Evolutionary conservation across 2,329 filamentous ascomycete genomes (phyloP).

Genomic region (Neoarthrinium moseri): DNA sequence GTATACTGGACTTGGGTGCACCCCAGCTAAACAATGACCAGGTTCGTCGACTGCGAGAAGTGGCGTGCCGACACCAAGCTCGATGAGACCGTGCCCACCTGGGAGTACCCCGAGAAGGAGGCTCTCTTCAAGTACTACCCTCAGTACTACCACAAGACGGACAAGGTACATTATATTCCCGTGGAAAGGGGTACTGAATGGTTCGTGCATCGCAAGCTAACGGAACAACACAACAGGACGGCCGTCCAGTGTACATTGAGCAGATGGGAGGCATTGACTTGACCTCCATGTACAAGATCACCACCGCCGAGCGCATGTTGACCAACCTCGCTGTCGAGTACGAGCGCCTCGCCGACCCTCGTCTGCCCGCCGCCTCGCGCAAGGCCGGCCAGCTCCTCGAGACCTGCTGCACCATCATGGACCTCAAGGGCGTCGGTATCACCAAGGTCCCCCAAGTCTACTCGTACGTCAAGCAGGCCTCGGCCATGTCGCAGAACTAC

Average conservation of each 20-base stretch:
- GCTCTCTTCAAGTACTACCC: conserved; percentile 90
- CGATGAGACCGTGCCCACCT: conserved; percentile 75
- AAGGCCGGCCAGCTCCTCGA: conserved; percentile 87
- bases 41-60: conserved; percentile 87
- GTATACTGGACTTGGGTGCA: not conserved
- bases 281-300: conserved; percentile 88
- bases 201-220: not conserved
- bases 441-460: conserved; percentile 81
- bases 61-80: conserved; percentile 88
- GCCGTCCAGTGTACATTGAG: conserved; percentile 95
- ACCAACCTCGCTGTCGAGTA: conserved; percentile 97
- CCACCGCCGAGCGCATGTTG: conserved; percentile 88
- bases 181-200: too few species aligned
- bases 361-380: conserved; percentile 91
- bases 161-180: conserved; percentile 61
- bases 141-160: conserved; percentile 98
- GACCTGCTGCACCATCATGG: conserved; percentile 98
- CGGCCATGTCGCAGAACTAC: conserved; percentile 94
- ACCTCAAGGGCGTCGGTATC: conserved; percentile 90
- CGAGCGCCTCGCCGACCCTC: conserved; percentile 90
- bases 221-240: conserved; percentile 63
- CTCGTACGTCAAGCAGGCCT: conserved; percentile 81
- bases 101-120: conserved; percentile 84
- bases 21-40: conserved; percentile 31
- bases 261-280: conserved; percentile 93